phyloP scores from a whole-genome alignment of 148 eudicot genomes.

The Euryodendron excelsum region DNA sequence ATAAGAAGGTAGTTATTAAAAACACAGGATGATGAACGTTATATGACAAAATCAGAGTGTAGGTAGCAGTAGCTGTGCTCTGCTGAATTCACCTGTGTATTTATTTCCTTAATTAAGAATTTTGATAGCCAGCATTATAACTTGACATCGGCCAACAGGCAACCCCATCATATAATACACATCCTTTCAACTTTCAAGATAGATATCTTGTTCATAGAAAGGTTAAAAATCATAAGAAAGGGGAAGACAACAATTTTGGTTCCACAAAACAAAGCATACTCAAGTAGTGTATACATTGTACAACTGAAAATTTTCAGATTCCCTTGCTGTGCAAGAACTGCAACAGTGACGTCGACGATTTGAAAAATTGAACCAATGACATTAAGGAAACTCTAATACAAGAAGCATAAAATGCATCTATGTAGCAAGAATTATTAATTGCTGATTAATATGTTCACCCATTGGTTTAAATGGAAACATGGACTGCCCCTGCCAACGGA shows the following conservation, averaged over 20 bases:
- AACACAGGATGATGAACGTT: background rate
- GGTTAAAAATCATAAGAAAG: background rate
- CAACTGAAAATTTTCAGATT: constrained; percentile 6
- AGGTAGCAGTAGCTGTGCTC: background rate
- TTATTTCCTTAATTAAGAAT: background rate
- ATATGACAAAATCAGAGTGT: background rate
- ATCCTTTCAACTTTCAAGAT: background rate
- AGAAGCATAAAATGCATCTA: background rate
- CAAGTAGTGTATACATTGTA: background rate
- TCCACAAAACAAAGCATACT: background rate
- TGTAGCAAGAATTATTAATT: too few relatives aligned
- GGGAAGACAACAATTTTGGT: background rate
- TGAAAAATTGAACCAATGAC: background rate
- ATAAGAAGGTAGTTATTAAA: background rate
- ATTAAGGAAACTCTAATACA: too few relatives aligned
- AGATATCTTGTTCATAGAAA: background rate
- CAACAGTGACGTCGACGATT: background rate
- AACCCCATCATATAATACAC: background rate
- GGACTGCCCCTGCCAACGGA: too few relatives aligned
- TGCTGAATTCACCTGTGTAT: background rate
- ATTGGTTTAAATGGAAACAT: too few relatives aligned
- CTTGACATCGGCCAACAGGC: background rate
- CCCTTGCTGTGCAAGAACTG: too few relatives aligned
- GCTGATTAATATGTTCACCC: too few relatives aligned
- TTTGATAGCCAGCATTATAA: background rate